A percentile compares a stretch with the other conserved stretches of the same genome.
Evolutionary conservation across 1,284 basidiomycete species (phyloP).

Genomic region (Trichosporon coremiiforme): DNA sequence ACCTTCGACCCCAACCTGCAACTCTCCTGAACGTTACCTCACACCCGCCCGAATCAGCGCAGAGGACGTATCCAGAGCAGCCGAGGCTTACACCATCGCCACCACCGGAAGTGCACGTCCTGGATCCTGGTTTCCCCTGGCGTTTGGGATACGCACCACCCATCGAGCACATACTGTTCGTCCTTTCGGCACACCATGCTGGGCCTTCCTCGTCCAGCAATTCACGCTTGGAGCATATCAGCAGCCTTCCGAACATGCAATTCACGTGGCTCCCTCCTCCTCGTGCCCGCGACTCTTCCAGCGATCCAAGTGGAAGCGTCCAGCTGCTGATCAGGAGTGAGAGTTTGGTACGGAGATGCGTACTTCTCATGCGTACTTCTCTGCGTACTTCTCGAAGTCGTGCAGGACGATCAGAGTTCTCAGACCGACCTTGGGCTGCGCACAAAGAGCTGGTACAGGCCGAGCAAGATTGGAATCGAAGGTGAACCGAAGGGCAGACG

Average conservation of each 20-base stretch:
- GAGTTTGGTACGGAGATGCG: not conserved
- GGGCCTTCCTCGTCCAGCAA: not conserved
- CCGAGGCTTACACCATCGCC: not conserved
- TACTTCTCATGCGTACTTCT: not conserved
- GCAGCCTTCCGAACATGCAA: not conserved
- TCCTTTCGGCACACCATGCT: not conserved
- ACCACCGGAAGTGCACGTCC: conserved; percentile 5
- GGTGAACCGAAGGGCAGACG: not conserved
- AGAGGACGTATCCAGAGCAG: conserved; percentile 1
- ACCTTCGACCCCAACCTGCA: conserved; percentile 8
- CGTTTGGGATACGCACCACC: not conserved
- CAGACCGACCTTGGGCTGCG: not conserved
- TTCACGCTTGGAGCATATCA: conserved; percentile 10
- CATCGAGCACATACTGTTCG: not conserved
- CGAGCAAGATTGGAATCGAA: not conserved
- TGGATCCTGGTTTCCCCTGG: conserved; percentile 3
- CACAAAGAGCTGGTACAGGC: not conserved
- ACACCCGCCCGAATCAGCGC: not conserved
- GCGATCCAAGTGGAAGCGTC: not conserved
- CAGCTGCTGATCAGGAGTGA: conserved; percentile 1
- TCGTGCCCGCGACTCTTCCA: not conserved
- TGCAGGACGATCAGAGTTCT: not conserved
- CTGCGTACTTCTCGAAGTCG: not conserved
- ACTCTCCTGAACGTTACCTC: not conserved
- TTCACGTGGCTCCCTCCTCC: not conserved